Base-by-base conservation (phyloP, 2,329 filamentous ascomycete species). In the Arthrinium puccinioides region DNA sequence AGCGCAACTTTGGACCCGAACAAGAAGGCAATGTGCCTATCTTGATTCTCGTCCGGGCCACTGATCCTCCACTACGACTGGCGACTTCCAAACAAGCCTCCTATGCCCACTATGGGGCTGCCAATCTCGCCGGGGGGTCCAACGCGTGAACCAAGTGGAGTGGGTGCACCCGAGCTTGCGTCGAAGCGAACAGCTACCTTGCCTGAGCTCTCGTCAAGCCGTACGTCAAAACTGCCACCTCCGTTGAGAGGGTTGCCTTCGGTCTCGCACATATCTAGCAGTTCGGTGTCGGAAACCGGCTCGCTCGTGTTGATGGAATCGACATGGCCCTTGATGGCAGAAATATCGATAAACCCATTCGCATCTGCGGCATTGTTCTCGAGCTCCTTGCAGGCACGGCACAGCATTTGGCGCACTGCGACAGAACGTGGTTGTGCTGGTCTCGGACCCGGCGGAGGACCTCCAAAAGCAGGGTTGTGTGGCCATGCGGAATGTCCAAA, bases 231-330 rank as follows among this genome's bases (percentile, higher is more conserved):
- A 19, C 75, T 82, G n/a, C 92, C 92, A 30, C 90, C 90, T 31
- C 92, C 92, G 51, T 97, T 97, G 41, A 82, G 78, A 3, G 67
- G 57, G 51, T 84, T 94, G 40, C 92, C 92, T 56, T 95, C 87
- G 1, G 90, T 95, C 51, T 97, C 90, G 57, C 86, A 92, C 41
- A 94, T 82, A 40, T 85, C 79, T 26, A 90, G 70, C 49, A 97
- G 71, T 51, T 96, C 89, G 19, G 71, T 53, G 67, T 78, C 59
- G 46, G 69, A 58, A 67, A 77, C 50, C 4, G 57, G 50, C 6
- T 61, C 57, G 13, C 59, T 50, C 19, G 66, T 55, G 37, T 69
- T 69, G n/a, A 73, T 63, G 23, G 66, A 65, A 37, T 80, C 78
- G 21, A 85, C 69, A 38, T 76, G 72, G 9, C 82, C 74, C 48